phyloP scores from a whole-genome alignment of 2,329 filamentous ascomycete species.

The Diaporthe eres region DNA sequence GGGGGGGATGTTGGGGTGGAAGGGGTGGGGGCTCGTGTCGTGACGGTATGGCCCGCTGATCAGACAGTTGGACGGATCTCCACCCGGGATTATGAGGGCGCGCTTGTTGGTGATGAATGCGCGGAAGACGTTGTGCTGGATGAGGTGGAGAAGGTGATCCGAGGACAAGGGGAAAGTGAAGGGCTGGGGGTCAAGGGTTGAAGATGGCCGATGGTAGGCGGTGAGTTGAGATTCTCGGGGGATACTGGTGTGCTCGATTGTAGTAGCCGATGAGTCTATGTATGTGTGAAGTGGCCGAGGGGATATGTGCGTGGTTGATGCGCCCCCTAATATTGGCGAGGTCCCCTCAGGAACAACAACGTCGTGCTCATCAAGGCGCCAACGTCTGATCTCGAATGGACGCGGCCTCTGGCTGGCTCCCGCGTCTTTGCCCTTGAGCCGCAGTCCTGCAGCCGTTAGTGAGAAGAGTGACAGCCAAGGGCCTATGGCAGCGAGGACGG shows the following conservation, averaged over 20 bases:
- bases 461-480: not conserved
- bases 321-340: not conserved
- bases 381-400: not conserved
- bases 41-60: not conserved
- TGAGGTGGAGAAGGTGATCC: slow-evolving; percentile 9
- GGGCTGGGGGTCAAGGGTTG: not conserved
- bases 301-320: not conserved
- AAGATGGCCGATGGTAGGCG: not conserved
- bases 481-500: not conserved
- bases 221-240: not conserved
- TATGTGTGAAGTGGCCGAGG: not conserved
- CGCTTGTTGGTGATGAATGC: not conserved
- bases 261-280: not conserved
- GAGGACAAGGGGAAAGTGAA: not conserved
- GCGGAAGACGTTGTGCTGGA: slow-evolving; percentile 2
- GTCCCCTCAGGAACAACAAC: not conserved
- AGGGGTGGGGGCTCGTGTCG: not conserved
- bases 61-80: not conserved
- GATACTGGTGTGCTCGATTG: not conserved
- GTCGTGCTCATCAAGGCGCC: not conserved
- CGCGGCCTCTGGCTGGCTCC: not conserved
- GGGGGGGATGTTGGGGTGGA: not conserved
- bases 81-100: not conserved
- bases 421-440: not conserved
- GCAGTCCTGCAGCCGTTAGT: not conserved